A percentile compares a stretch with the other conserved stretches of the same genome.
These are phyloP conservation scores for Madurella fahalii DNA, from an alignment of 2,329 filamentous ascomycete species.

Conservation along the genomic window DNA sequence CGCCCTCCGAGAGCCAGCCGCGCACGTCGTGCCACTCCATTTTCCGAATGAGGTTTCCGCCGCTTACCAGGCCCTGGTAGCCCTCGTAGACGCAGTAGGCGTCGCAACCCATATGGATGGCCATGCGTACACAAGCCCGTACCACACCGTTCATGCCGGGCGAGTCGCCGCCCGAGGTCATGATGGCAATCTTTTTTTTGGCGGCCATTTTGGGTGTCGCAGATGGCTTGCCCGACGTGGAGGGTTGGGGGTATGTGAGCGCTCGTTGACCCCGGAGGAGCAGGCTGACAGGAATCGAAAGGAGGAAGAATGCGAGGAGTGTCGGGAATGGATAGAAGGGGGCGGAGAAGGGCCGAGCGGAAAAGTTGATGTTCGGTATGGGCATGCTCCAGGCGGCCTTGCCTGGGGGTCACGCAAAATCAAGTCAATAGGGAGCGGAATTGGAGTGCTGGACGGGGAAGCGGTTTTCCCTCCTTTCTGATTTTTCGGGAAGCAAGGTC, in stretches of 20 bases:
- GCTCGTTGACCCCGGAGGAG: slow-evolving; percentile 14
- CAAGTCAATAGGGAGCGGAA: neutral
- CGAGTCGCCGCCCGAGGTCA: slow-evolving; percentile 92
- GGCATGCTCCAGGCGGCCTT: slow-evolving; percentile 21
- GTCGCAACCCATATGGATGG: slow-evolving; percentile 78
- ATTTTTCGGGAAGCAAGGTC: neutral
- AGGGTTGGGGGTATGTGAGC: neutral
- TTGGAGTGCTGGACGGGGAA: neutral
- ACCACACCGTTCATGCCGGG: slow-evolving; percentile 94
- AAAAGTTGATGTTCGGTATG: slow-evolving; percentile 14
- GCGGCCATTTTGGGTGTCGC: slow-evolving; percentile 35
- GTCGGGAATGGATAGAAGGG: slow-evolving; percentile 22
- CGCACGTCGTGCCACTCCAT: slow-evolving; percentile 93
- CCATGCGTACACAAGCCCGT: slow-evolving; percentile 84
- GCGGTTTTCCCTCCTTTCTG: neutral
- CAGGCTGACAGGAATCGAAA: slow-evolving; percentile 19
- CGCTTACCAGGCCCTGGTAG: slow-evolving; percentile 90
- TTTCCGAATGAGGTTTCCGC: slow-evolving; percentile 80
- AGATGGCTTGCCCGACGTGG: slow-evolving; percentile 1
- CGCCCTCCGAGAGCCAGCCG: slow-evolving; percentile 89
- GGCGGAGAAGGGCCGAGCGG: slow-evolving; percentile 21
- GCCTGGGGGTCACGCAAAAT: slow-evolving; percentile 13
- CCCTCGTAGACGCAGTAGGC: slow-evolving; percentile 84
- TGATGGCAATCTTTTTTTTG: slow-evolving; percentile 74
- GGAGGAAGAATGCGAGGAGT: slow-evolving; percentile 20